Base-by-base conservation (phyloP, 441 rosid genomes). In the Biscutella auriculata region DNA sequence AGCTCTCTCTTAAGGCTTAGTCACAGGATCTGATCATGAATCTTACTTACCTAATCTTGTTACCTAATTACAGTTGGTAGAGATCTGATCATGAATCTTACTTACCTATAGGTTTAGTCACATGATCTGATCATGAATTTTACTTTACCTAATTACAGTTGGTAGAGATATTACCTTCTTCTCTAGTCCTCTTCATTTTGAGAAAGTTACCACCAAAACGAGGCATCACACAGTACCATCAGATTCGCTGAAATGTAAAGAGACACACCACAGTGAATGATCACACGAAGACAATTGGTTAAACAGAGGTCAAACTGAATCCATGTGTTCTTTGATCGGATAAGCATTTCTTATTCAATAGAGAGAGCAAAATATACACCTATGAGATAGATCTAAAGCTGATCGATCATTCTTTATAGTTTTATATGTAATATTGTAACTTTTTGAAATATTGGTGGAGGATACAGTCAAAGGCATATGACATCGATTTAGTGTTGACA, bases 131-230 rank as follows among this genome's bases (percentile, higher is more conserved):
- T n/a, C n/a, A n/a, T n/a, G n/a, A n/a, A n/a, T n/a, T n/a, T n/a
- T n/a, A n/a, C n/a, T n/a, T n/a, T n/a, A n/a, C n/a, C n/a, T 46
- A 28, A 25, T 43, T 66, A 70, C 87, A 89, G 97, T 76, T 86
- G 72, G 93, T 81, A 76, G 97, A 86, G 81, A 84, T 89, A 65
- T 48, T 86, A 61, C 97, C 97, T 19, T 89, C 95, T 6, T 74
- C 85, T 8, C 59, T 89, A 77, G 95, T 84, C 48, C 95, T 86
- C 46, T 86, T 86, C 78, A 81, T 86, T 52, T 66, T 89, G 77
- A 79, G 93, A 80, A 89, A 89, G 78, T 67, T 89, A 69, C 95
- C 95, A 17, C 90, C 97, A 12, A 84, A 81, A 69, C 90, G 97
- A 6, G 84, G 86, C 16, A 76, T 78, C 58, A 80, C 92, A n/a